Percentiles rank a stretch among this genome's conserved stretches.
These are phyloP conservation scores for Mimosa bimucronata DNA, from an alignment of 306 rosid genomes.

Conservation along the genomic window DNA sequence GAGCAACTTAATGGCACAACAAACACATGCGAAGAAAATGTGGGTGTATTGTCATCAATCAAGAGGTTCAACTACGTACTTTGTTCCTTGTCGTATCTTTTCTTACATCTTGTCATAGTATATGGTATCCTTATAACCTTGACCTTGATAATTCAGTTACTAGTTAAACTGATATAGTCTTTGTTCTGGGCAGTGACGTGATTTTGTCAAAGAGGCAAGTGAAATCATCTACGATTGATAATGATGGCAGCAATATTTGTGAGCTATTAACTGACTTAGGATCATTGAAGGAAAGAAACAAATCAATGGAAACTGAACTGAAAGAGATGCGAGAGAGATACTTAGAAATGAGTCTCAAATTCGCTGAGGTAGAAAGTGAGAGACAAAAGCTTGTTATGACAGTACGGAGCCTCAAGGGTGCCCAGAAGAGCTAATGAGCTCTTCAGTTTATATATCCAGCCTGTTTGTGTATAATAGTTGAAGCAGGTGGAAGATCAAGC, in stretches of 20 bases:
- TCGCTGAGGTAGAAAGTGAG: constrained; percentile 99
- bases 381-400: constrained; percentile 97
- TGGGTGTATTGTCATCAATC: constrained; percentile 35
- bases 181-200: constrained; percentile 43
- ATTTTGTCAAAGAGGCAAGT: constrained; percentile 39
- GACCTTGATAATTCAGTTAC: constrained; percentile 13
- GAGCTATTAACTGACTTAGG: constrained; percentile 53
- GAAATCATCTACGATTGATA: constrained; percentile 21
- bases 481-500: constrained; percentile 35
- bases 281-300: constrained; percentile 60
- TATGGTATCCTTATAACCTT: background rate
- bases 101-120: background rate
- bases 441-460: constrained; percentile 12
- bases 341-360: constrained; percentile 96
- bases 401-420: constrained; percentile 72
- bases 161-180: constrained; percentile 17
- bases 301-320: constrained; percentile 72
- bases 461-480: constrained; percentile 53
- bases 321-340: constrained; percentile 95
- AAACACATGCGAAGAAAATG: constrained; percentile 33
- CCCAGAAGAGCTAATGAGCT: constrained; percentile 51
- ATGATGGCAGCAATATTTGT: constrained; percentile 29
- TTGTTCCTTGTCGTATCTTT: constrained; percentile 26
- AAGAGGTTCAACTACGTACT: constrained; percentile 49
- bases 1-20: constrained; percentile 32